Evolutionary conservation across 164 flowering plant genomes (phyloP).

Genomic region (Stephania yunnanensis): DNA sequence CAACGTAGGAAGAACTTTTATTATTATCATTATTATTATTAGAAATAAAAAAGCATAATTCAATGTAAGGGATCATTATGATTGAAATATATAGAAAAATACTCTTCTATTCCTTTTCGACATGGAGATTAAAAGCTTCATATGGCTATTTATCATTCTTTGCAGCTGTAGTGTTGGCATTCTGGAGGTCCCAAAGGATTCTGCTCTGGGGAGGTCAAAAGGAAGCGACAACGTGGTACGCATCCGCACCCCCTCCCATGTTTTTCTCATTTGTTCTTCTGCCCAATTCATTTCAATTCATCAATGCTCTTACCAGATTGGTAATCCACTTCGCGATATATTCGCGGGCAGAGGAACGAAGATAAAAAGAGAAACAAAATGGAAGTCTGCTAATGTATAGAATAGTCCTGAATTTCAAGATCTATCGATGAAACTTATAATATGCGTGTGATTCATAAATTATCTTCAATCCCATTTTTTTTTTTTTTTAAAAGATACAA

Average conservation of each 20-base stretch:
- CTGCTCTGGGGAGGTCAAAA: constrained; percentile 75
- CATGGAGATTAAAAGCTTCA: not conserved
- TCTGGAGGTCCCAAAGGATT: constrained; percentile 66
- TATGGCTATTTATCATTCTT: not conserved
- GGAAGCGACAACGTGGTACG: constrained; percentile 93
- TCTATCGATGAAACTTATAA: too few relatives aligned
- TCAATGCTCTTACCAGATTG: too few relatives aligned
- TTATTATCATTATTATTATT: too few relatives aligned
- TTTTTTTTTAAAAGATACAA: too few relatives aligned
- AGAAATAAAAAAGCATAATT: too few relatives aligned
- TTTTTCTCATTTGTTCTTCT: not conserved
- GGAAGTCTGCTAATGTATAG: too few relatives aligned
- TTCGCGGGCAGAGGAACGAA: too few relatives aligned
- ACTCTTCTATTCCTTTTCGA: not conserved
- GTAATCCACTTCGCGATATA: too few relatives aligned
- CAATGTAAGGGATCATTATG: not conserved
- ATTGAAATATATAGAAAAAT: not conserved
- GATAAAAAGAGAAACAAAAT: too few relatives aligned
- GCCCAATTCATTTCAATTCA: not conserved
- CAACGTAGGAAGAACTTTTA: not conserved
- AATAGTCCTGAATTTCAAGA: too few relatives aligned
- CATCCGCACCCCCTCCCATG: not conserved
- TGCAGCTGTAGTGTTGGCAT: constrained; percentile 83
- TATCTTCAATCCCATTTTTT: too few relatives aligned
- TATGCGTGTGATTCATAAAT: too few relatives aligned